These are phyloP conservation scores for Lyophyllum decastes DNA, from an alignment of 768 basidiomycete genomes.

Conservation along the genomic window DNA sequence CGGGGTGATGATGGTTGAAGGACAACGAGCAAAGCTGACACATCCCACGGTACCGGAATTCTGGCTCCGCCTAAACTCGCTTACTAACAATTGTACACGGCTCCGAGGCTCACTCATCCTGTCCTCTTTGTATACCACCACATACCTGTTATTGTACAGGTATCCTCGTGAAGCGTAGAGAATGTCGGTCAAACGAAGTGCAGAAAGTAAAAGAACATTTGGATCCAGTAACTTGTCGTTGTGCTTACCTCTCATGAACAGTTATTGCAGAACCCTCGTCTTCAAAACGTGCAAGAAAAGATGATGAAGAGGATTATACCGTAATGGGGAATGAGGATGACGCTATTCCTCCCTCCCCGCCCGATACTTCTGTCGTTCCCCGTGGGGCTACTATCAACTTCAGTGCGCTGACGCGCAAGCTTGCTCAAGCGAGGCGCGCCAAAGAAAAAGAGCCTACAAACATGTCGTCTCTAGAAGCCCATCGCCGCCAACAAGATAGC, in stretches of 20 bases:
- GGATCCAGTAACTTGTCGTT: background rate
- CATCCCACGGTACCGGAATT: constrained; percentile 21
- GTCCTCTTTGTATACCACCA: background rate
- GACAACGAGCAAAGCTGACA: constrained; percentile 26
- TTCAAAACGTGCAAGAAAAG: constrained; percentile 47
- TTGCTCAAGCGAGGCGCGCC: constrained; percentile 61
- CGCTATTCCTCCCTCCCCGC: constrained; percentile 54
- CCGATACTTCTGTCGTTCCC: constrained; percentile 59
- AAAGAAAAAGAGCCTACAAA: constrained; percentile 45
- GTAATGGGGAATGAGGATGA: constrained; percentile 62
- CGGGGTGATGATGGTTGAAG: constrained; percentile 31
- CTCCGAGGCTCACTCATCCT: background rate
- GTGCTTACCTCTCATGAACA: constrained; percentile 5
- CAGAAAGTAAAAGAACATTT: constrained; percentile 34
- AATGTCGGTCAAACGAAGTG: constrained; percentile 40
- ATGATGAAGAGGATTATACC: constrained; percentile 57
- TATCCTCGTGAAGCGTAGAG: background rate
- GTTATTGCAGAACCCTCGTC: constrained; percentile 29
- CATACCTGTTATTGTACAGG: background rate
- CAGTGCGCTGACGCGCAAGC: constrained; percentile 78
- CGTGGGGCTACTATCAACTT: constrained; percentile 84
- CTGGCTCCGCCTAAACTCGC: constrained; percentile 35
- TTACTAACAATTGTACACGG: constrained; percentile 16
- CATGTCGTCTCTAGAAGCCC: constrained; percentile 57
- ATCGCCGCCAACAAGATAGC: constrained; percentile 72